Evolutionary conservation across 2,329 filamentous ascomycete genomes (phyloP).

Genomic region (Corinectria fuckeliana): DNA sequence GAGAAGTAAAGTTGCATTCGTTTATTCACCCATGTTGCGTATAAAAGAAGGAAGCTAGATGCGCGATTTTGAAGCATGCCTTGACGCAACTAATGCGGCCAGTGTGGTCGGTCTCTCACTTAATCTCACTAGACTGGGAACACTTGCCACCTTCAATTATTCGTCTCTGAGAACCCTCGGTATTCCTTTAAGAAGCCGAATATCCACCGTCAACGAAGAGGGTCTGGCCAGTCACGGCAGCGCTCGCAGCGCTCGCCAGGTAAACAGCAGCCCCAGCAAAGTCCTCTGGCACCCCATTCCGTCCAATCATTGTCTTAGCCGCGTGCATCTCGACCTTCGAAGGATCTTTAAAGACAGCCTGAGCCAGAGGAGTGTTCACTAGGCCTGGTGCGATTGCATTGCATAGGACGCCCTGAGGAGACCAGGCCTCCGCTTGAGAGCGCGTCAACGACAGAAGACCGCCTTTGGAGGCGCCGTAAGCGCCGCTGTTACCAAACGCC

Average conservation of each 20-base stretch:
- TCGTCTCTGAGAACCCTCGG: too few relatives aligned
- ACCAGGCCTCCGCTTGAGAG: slow-evolving; percentile 46
- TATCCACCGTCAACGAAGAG: slow-evolving; percentile 46
- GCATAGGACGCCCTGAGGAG: slow-evolving; percentile 41
- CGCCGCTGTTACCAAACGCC: slow-evolving; percentile 43
- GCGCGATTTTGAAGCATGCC: too few relatives aligned
- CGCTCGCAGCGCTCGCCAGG: slow-evolving; percentile 41
- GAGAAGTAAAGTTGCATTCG: neutral
- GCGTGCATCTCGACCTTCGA: slow-evolving; percentile 34
- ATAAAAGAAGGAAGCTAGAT: too few relatives aligned
- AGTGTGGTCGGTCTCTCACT: too few relatives aligned
- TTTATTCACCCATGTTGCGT: neutral
- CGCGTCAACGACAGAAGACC: slow-evolving; percentile 42
- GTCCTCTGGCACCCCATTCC: slow-evolving; percentile 41
- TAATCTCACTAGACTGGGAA: too few relatives aligned
- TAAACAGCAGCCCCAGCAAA: slow-evolving; percentile 42
- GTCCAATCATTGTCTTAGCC: slow-evolving; percentile 39
- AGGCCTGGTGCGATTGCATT: slow-evolving; percentile 44
- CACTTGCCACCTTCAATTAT: too few relatives aligned
- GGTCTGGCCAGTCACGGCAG: slow-evolving; percentile 42
- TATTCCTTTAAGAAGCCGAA: slow-evolving; percentile 28
- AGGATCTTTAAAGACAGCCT: slow-evolving; percentile 29
- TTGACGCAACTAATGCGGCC: too few relatives aligned
- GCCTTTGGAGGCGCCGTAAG: slow-evolving; percentile 43
- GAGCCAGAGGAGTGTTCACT: slow-evolving; percentile 40